Evolutionary conservation across 495 filamentous ascomycete species (phyloP).

Genomic region (Penicillium crystallinum): DNA sequence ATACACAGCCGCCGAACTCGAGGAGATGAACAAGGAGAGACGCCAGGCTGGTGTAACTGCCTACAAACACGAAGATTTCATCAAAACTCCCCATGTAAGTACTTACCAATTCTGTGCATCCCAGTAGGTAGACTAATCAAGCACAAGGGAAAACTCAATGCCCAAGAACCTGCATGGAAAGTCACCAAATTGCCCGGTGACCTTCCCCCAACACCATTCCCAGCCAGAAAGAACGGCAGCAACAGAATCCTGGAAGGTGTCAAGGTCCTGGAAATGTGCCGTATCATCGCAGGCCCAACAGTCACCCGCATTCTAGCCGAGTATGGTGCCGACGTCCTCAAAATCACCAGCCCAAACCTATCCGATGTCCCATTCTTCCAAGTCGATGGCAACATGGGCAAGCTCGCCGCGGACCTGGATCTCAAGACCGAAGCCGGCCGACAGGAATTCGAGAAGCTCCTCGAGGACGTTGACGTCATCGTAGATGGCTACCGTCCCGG

Average conservation of each 20-base stretch:
- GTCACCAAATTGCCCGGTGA: conserved; percentile 42
- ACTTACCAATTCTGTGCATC: conserved; percentile 6
- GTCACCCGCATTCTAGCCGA: conserved; percentile 62
- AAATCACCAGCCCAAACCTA: conserved; percentile 62
- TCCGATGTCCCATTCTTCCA: conserved; percentile 78
- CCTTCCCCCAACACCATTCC: conserved; percentile 52
- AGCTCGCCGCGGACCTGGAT: conserved; percentile 54
- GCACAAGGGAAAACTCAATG: conserved; percentile 42
- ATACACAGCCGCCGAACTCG: conserved; percentile 59
- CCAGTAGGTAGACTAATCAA: conserved; percentile 10
- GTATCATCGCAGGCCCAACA: conserved; percentile 55
- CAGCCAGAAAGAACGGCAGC: conserved; percentile 23
- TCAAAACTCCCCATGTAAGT: conserved; percentile 54
- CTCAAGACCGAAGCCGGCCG: conserved; percentile 51
- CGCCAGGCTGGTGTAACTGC: conserved; percentile 64
- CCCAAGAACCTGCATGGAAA: conserved; percentile 50
- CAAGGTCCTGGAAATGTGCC: conserved; percentile 64
- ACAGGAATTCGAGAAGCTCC: conserved; percentile 51
- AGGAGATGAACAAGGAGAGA: conserved; percentile 55
- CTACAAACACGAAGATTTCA: conserved; percentile 61
- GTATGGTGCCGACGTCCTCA: conserved; percentile 64
- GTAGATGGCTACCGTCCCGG: conserved; percentile 68
- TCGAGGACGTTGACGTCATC: conserved; percentile 54
- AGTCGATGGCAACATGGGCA: conserved; percentile 72
- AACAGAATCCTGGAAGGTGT: conserved; percentile 30